phyloP scores from a whole-genome alignment of 2,329 filamentous ascomycete genomes.

The Sclerotinia trifoliorum region DNA sequence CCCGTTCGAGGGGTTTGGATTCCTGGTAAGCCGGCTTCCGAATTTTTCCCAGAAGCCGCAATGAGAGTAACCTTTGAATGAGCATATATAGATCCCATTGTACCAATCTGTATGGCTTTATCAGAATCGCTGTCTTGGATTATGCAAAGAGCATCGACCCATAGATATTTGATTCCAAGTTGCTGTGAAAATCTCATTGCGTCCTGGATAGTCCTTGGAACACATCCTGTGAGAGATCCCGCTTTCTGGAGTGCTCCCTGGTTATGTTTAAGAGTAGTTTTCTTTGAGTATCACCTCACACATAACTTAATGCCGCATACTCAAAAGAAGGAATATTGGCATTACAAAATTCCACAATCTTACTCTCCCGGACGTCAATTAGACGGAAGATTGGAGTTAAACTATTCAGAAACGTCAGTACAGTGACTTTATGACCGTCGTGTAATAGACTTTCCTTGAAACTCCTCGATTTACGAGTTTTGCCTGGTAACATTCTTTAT shows the following conservation, averaged over 20 bases:
- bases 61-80: constrained; percentile 21
- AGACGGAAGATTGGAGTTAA: not conserved
- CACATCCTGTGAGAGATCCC: not conserved
- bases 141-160: constrained; percentile 30
- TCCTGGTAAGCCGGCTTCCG: not conserved
- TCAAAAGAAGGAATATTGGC: constrained; percentile 18
- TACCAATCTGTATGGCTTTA: constrained; percentile 19
- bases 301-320: constrained; percentile 27
- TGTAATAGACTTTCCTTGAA: not conserved
- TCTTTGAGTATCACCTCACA: constrained; percentile 23
- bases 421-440: not conserved
- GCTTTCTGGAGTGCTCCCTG: not conserved
- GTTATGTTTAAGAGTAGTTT: constrained; percentile 9
- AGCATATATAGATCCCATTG: constrained; percentile 25
- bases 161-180: constrained; percentile 24
- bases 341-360: constrained; percentile 8
- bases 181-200: constrained; percentile 22
- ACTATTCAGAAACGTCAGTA: not conserved
- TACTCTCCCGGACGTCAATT: constrained; percentile 19
- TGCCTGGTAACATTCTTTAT: not conserved
- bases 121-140: constrained; percentile 25
- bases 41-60: constrained; percentile 9
- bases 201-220: constrained; percentile 23
- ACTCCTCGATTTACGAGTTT: not conserved
- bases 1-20: not conserved